Conservation (phyloP, 495 filamentous ascomycete genomes). For the Penicillium cosmopolitanum region DNA sequence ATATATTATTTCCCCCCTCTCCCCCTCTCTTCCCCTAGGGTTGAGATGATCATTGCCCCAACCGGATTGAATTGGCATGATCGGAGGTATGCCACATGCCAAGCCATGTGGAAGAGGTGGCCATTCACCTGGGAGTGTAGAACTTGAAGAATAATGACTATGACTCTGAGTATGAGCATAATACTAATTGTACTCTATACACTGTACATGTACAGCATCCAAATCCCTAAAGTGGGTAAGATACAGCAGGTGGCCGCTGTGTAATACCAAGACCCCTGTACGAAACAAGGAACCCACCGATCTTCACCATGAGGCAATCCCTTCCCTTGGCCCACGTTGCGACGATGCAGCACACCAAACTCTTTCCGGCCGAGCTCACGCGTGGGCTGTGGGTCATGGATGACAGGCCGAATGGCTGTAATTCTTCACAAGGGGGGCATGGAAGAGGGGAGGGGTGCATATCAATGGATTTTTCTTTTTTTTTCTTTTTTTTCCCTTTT, state of each 20-base stretch:
- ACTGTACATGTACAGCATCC: neutral
- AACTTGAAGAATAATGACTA: too few relatives aligned
- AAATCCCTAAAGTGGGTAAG: neutral
- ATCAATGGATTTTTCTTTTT: constrained; percentile 14
- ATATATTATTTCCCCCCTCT: neutral
- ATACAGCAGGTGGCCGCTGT: neutral
- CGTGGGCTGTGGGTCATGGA: constrained; percentile 48
- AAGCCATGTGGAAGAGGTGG: neutral
- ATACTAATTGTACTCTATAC: too few relatives aligned
- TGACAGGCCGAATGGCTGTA: constrained; percentile 42
- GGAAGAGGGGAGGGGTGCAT: constrained; percentile 1
- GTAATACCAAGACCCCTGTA: constrained; percentile 14
- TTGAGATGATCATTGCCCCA: neutral
- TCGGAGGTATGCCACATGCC: constrained; percentile 5
- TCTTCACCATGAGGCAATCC: constrained; percentile 35
- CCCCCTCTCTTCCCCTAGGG: neutral
- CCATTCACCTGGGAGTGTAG: too few relatives aligned
- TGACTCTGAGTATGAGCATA: too few relatives aligned
- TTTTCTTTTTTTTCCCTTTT: constrained; percentile 17
- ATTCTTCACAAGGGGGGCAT: constrained; percentile 35
- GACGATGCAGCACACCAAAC: constrained; percentile 50
- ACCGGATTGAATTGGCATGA: neutral
- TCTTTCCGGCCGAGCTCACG: constrained; percentile 38
- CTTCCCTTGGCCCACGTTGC: constrained; percentile 50
- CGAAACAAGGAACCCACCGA: constrained; percentile 31